These are phyloP conservation scores for Notholithocarpus densiflorus DNA, from an alignment of 306 rosid species.

Conservation along the genomic window DNA sequence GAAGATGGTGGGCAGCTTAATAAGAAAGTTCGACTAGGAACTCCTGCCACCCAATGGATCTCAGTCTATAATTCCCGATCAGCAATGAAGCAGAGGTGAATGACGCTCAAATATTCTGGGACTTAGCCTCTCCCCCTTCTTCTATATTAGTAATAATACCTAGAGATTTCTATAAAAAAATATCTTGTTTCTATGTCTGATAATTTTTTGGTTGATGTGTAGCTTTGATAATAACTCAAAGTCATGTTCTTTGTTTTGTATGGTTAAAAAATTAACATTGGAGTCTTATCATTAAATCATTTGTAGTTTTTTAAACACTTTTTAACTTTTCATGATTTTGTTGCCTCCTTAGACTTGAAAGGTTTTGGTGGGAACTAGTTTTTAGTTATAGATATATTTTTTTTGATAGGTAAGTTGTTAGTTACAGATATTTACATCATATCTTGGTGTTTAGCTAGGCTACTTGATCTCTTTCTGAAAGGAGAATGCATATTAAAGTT, in stretches of 20 bases:
- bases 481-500: neutral
- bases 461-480: neutral
- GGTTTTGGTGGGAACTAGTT: neutral
- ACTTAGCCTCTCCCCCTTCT: neutral
- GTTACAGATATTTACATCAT: neutral
- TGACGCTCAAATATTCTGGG: constrained; percentile 5
- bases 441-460: neutral
- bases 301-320: neutral
- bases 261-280: neutral
- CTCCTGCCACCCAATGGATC: constrained; percentile 95
- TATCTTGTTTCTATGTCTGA: neutral
- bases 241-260: neutral
- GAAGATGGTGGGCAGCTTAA: constrained; percentile 92
- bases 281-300: neutral
- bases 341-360: neutral
- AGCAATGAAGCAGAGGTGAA: constrained; percentile 93
- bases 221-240: neutral
- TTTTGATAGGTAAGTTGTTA: neutral
- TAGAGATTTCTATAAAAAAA: neutral
- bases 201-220: neutral
- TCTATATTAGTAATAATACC: neutral
- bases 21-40: constrained; percentile 84
- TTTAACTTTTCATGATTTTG: neutral
- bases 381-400: neutral
- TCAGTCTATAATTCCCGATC: constrained; percentile 90